Conservation (phyloP, 345 rosid genomes). For the Aquilaria malaccensis region DNA sequence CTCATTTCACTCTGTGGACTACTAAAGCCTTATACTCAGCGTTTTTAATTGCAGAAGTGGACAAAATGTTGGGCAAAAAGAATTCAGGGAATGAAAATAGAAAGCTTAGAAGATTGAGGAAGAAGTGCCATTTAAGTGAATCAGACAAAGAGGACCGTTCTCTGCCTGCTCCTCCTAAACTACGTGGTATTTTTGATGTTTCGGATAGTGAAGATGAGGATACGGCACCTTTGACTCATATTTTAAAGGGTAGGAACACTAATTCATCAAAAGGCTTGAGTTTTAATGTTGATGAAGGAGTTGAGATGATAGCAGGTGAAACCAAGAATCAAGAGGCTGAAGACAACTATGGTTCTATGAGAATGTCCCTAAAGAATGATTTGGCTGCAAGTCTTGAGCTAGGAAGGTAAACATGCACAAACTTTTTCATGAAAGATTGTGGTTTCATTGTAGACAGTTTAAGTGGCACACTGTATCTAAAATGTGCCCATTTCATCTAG, state of each 20-base stretch:
- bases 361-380: too few species aligned
- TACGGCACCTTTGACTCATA: conserved; percentile 17
- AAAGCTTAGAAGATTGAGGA: conserved; percentile 33
- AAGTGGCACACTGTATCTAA: too few species aligned
- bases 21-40: too few species aligned
- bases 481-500: too few species aligned
- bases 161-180: conserved; percentile 9
- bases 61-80: conserved; percentile 17
- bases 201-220: conserved; percentile 28
- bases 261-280: conserved; percentile 14
- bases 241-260: conserved; percentile 8
- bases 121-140: conserved; percentile 33
- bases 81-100: conserved; percentile 20
- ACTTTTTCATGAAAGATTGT: too few species aligned
- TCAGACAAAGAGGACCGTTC: conserved; percentile 35
- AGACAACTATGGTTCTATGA: too few species aligned
- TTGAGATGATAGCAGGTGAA: conserved; percentile 13
- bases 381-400: too few species aligned
- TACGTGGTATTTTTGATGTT: conserved; percentile 8
- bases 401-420: too few species aligned
- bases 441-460: too few species aligned
- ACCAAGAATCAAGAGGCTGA: neutral
- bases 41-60: conserved; percentile 7
- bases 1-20: too few species aligned
- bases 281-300: conserved; percentile 13